Evolutionary conservation across 2,329 filamentous ascomycete species (phyloP), one percentile per base, ranked within the genome.

Genomic region (Rosellinia necatrix): DNA sequence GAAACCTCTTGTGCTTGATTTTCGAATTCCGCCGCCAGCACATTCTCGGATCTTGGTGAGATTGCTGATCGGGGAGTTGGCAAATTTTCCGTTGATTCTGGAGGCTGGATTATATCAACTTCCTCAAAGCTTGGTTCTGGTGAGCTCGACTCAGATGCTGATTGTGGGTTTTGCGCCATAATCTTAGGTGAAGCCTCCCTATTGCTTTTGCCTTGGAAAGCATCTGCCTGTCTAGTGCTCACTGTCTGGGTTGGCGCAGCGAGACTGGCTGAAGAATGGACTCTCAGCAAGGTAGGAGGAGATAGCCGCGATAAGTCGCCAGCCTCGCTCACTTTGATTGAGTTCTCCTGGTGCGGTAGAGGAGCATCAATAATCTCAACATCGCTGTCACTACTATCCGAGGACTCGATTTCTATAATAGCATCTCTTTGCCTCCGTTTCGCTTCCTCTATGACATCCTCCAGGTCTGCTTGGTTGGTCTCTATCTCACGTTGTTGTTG

Each of bases 391-490:
- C 78, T 79, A 40, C 53, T 60, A 40, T 85, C 82, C 2, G 83
- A 84, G 3, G 85, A 88, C 25, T 83, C 81, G 32, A 91, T 82
- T 57, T 85, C 78, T 48, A 90, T 81, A 9, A 87, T 72, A 1
- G 79, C 79, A 41, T 81, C 72, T 43, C 78, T 71, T 49, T 74
- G 72, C 42, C 75, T 74, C 19, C 68, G 71, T 21, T 67, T 73
- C 37, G 84, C 76, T 44, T 85, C 81, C 63, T 85, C 83, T 40
- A 79, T 73, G 0, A 84, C 80, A 53, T 79, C 76, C 46, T 82
- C 78, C 22, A 80, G 74, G 63, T 89, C 83, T 54, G 87, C 82
- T 17, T 87, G 86, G 53, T 88, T 85, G 53, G 89, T 84, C 53
- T 84, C 80, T 17, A 75, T 73, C 44, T 87, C 83, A 43, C 71